These are phyloP conservation scores for Pseudogymnoascus sp. DNA, from an alignment of 2,329 filamentous ascomycete species.

Conservation along the genomic window DNA sequence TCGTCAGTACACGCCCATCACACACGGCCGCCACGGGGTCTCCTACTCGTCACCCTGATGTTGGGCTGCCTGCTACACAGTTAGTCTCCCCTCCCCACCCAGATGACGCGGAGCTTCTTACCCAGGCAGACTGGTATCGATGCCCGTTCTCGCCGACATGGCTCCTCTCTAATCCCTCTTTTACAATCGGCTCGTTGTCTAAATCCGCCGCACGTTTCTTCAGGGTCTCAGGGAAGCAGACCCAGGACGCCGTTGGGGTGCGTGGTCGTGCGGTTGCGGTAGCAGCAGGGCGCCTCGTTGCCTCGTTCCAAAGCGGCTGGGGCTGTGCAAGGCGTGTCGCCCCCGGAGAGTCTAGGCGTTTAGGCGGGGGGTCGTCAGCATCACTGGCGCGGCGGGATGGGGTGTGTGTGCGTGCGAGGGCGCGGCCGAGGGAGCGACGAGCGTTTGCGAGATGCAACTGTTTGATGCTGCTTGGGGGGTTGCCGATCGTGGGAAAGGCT, in stretches of 20 bases:
- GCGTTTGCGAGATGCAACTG: background rate
- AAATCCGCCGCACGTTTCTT: background rate
- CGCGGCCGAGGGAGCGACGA: background rate
- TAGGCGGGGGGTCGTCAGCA: background rate
- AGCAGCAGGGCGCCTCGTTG: background rate
- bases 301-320: slow-evolving; percentile 7
- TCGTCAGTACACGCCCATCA: slow-evolving; percentile 30
- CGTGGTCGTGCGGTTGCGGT: background rate
- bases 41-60: slow-evolving; percentile 83
- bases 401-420: no score
- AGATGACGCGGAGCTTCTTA: slow-evolving; percentile 38
- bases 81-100: slow-evolving; percentile 16
- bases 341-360: background rate
- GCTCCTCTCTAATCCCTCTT: background rate
- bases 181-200: background rate
- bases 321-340: slow-evolving; percentile 10
- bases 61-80: slow-evolving; percentile 60
- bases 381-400: background rate
- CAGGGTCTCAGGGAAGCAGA: background rate
- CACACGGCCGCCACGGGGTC: background rate
- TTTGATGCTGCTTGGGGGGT: background rate
- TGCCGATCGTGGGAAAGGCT: background rate
- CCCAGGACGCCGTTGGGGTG: background rate
- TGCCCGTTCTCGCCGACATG: slow-evolving; percentile 30
- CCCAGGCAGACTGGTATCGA: slow-evolving; percentile 55